Percentiles rank a stretch among this genome's conserved stretches.
Conservation (phyloP, 2,329 filamentous ascomycete genomes). For the Ascochyta clinopodiicola region DNA sequence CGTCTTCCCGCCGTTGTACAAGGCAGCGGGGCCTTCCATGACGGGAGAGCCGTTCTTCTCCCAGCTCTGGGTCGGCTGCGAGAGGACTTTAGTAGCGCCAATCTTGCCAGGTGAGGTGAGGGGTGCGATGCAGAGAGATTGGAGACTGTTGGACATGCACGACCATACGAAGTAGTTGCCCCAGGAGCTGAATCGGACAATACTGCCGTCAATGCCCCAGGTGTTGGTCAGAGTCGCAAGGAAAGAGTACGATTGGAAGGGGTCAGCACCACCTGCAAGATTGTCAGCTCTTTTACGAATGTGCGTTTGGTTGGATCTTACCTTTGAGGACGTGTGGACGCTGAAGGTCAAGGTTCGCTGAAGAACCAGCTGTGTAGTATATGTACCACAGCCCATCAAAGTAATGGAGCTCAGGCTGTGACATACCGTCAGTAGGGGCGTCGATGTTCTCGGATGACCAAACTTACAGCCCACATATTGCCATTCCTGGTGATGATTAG, state of each 20-base stretch:
- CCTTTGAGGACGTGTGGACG: conserved; percentile 60
- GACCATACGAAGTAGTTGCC: conserved; percentile 63
- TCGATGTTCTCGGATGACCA: background rate
- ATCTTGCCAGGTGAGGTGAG: conserved; percentile 52
- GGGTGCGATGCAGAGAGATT: conserved; percentile 52
- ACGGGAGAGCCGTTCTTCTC: conserved; percentile 59
- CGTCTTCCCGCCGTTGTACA: conserved; percentile 62
- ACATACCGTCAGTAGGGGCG: background rate
- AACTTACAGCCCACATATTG: conserved; percentile 57
- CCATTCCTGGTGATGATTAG: conserved; percentile 46
- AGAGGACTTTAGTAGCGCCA: conserved; percentile 58
- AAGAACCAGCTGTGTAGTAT: conserved; percentile 62
- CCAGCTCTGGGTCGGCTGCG: conserved; percentile 59
- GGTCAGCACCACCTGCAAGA: conserved; percentile 56
- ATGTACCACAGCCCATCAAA: conserved; percentile 60
- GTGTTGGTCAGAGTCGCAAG: conserved; percentile 55
- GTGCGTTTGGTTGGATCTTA: conserved; percentile 23
- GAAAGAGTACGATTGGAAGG: conserved; percentile 61
- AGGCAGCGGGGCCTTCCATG: conserved; percentile 62
- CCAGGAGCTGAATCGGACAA: conserved; percentile 57
- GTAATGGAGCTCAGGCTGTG: conserved; percentile 59
- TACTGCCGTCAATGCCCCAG: conserved; percentile 59
- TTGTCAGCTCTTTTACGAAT: background rate
- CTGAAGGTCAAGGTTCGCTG: conserved; percentile 57
- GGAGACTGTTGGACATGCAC: conserved; percentile 56